Conservation (phyloP, 1,284 basidiomycete species). For the Schizophyllum commune region DNA sequence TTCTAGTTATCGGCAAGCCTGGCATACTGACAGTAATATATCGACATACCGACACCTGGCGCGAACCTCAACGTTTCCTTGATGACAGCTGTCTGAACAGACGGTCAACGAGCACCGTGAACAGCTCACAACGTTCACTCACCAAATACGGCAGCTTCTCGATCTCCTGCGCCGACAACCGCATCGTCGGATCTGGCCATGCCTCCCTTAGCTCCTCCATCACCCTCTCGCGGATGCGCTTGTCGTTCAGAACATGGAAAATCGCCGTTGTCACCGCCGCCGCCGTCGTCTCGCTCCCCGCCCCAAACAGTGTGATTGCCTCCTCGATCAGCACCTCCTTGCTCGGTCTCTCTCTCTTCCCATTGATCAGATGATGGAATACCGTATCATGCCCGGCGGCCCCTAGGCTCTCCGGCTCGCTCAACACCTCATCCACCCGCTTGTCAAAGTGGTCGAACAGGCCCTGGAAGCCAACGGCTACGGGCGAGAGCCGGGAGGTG, state of each 20-base stretch:
- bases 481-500: constrained; percentile 7
- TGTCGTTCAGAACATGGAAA: constrained; percentile 22
- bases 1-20: too few relatives aligned
- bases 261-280: constrained; percentile 26
- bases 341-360: constrained; percentile 4
- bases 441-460: constrained; percentile 1
- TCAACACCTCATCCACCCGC: constrained; percentile 17
- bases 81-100: constrained; percentile 23
- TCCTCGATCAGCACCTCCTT: constrained; percentile 27
- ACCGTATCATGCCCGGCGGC: constrained; percentile 17
- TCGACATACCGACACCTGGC: constrained; percentile 19
- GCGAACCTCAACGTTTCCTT: constrained; percentile 30
- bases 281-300: constrained; percentile 30
- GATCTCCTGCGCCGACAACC: constrained; percentile 16
- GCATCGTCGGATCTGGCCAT: constrained; percentile 20
- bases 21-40: too few relatives aligned
- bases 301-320: constrained; percentile 24
- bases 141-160: constrained; percentile 30
- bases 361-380: constrained; percentile 23
- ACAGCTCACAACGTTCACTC: constrained; percentile 6
- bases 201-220: constrained; percentile 18
- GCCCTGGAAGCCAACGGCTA: neutral
- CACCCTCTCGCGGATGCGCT: constrained; percentile 13
- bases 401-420: constrained; percentile 18
- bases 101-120: constrained; percentile 9